phyloP scores from a whole-genome alignment of 176 grass and related monocot species.

The Elaeis guineensis region DNA sequence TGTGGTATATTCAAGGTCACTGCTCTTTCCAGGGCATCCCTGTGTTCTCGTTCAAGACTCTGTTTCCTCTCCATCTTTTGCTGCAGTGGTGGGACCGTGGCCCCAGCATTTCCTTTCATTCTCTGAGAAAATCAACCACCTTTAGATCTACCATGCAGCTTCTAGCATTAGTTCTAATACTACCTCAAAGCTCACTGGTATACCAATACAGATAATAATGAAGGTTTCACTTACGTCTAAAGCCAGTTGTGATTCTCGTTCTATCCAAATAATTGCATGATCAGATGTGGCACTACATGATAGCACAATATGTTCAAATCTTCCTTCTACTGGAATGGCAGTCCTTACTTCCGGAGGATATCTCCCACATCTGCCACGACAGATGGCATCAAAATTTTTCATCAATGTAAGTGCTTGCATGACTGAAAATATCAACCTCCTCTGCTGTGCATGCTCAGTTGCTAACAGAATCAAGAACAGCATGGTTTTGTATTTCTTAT shows the following conservation, averaged over 20 bases:
- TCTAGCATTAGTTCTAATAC: too few relatives aligned
- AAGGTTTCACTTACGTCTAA: slow-evolving; percentile 45
- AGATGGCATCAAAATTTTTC: not conserved
- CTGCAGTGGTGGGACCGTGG: slow-evolving; percentile 30
- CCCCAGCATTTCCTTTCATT: slow-evolving; percentile 36
- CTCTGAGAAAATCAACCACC: slow-evolving; percentile 31
- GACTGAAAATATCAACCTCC: too few relatives aligned
- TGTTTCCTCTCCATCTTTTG: slow-evolving; percentile 67
- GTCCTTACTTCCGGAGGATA: slow-evolving; percentile 89
- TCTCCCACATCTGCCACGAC: slow-evolving; percentile 64
- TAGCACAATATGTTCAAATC: slow-evolving; percentile 97
- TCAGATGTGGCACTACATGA: slow-evolving; percentile 94
- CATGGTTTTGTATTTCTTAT: too few relatives aligned
- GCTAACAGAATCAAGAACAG: too few relatives aligned
- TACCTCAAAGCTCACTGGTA: too few relatives aligned
- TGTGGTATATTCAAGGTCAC: slow-evolving; percentile 63
- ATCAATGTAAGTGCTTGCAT: not conserved
- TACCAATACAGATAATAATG: not conserved
- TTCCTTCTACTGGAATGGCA: slow-evolving; percentile 88
- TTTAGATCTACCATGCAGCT: not conserved
- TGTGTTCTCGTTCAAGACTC: slow-evolving; percentile 76
- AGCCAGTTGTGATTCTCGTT: slow-evolving; percentile 68
- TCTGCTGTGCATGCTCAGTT: too few relatives aligned
- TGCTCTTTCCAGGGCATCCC: slow-evolving; percentile 56
- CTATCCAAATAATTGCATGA: slow-evolving; percentile 95